phyloP scores from a whole-genome alignment of 2,329 filamentous ascomycete genomes.

The Botrytis galanthina region DNA sequence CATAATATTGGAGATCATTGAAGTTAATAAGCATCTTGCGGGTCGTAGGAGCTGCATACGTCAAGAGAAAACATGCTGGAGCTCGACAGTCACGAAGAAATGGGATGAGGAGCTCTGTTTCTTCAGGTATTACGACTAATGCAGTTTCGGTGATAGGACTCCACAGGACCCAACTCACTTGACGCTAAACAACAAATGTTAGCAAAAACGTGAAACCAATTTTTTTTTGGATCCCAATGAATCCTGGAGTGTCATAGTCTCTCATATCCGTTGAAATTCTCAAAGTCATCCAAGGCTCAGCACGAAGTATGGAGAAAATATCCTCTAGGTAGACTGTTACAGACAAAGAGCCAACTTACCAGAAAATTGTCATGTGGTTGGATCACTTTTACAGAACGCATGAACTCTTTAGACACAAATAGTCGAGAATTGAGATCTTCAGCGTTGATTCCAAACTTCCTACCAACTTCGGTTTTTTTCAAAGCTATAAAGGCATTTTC shows the following conservation, averaged over 20 bases:
- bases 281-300: not conserved
- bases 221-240: too few relatives aligned
- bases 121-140: conserved; percentile 60
- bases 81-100: conserved; percentile 37
- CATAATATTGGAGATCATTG: conserved; percentile 52
- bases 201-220: not conserved
- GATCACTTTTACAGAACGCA: conserved; percentile 43
- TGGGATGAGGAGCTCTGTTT: conserved; percentile 55
- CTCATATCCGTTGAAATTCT: not conserved
- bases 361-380: conserved; percentile 45
- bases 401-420: conserved; percentile 49
- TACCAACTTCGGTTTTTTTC: conserved; percentile 40
- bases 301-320: not conserved
- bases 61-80: conserved; percentile 46
- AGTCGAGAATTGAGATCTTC: conserved; percentile 36
- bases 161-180: conserved; percentile 63
- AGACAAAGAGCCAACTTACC: conserved; percentile 26
- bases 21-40: conserved; percentile 56
- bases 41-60: conserved; percentile 60
- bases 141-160: conserved; percentile 47
- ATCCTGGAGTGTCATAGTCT: not conserved
- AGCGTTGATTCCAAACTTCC: conserved; percentile 37
- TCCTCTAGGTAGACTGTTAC: not conserved
- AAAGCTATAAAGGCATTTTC: conserved; percentile 46
- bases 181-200: conserved; percentile 37